Evolutionary conservation across 805 yeast species (phyloP).

Genomic region (Wickerhamomyces bovis): DNA sequence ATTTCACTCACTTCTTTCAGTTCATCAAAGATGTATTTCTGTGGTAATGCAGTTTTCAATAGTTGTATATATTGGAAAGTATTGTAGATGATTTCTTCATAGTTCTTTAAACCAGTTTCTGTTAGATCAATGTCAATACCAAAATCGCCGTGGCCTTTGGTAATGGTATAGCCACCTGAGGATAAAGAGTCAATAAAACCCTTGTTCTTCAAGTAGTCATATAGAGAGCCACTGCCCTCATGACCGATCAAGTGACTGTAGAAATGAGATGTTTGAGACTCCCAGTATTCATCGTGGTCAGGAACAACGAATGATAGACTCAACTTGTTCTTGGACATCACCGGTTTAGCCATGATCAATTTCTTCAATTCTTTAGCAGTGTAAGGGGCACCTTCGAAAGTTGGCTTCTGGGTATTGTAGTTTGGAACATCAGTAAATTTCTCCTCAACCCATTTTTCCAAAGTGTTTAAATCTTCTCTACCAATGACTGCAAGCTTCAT

Average conservation of each 20-base stretch:
- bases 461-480: slow-evolving; percentile 65
- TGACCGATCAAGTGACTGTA: slow-evolving; percentile 84
- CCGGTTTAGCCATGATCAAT: slow-evolving; percentile 66
- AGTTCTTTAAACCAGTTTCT: slow-evolving; percentile 57
- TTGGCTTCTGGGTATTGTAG: slow-evolving; percentile 24
- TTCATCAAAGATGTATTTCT: slow-evolving; percentile 79
- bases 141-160: slow-evolving; percentile 63
- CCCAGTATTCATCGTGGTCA: slow-evolving; percentile 64
- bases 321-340: slow-evolving; percentile 68
- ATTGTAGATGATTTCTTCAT: slow-evolving; percentile 51
- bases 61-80: slow-evolving; percentile 71
- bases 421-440: slow-evolving; percentile 62
- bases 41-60: slow-evolving; percentile 52
- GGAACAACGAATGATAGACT: slow-evolving; percentile 71
- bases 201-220: slow-evolving; percentile 57
- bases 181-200: slow-evolving; percentile 80
- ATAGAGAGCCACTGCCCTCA: slow-evolving; percentile 82
- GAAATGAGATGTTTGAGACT: slow-evolving; percentile 63
- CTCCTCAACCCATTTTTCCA: slow-evolving; percentile 64
- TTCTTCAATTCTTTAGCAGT: slow-evolving; percentile 43
- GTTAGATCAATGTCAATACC: slow-evolving; percentile 74
- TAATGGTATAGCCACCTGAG: slow-evolving; percentile 62
- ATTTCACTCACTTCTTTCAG: slow-evolving; percentile 59
- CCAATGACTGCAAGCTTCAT: slow-evolving; percentile 88
- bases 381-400: slow-evolving; percentile 43